Evolutionary conservation across 2,329 filamentous ascomycete species (phyloP).

Genomic region (Aureobasidium melanogenum): DNA sequence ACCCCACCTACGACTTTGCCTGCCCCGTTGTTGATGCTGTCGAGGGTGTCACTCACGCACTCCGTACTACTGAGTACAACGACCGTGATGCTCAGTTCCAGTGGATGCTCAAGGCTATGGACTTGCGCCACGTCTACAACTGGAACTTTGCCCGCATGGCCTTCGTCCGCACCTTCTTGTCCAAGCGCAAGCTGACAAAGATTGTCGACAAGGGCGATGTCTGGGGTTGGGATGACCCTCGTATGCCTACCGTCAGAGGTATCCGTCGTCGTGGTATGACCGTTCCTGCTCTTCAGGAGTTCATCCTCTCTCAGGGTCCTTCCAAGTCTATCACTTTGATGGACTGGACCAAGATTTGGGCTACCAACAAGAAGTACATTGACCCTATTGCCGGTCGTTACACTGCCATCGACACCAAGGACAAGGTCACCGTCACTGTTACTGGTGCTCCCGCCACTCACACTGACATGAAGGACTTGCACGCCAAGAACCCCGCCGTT

Average conservation of each 20-base stretch:
- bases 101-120: conserved; percentile 67
- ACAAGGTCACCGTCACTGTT: conserved; percentile 53
- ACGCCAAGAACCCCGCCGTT: conserved; percentile 78
- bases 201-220: conserved; percentile 65
- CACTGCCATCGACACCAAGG: conserved; percentile 53
- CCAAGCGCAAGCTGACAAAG: conserved; percentile 74
- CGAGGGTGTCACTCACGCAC: conserved; percentile 71
- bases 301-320: conserved; percentile 72
- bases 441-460: conserved; percentile 29
- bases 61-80: conserved; percentile 74
- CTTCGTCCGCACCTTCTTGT: conserved; percentile 69
- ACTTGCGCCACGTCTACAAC: conserved; percentile 66
- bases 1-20: conserved; percentile 76
- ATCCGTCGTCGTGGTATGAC: conserved; percentile 71
- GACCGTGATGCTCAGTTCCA: conserved; percentile 76
- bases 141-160: conserved; percentile 77
- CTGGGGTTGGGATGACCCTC: conserved; percentile 78
- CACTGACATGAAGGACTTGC: conserved; percentile 71
- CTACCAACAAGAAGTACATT: conserved; percentile 40
- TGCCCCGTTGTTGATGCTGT: conserved; percentile 69
- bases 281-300: conserved; percentile 64
- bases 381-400: conserved; percentile 36
- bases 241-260: conserved; percentile 78
- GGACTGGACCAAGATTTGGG: conserved; percentile 60
- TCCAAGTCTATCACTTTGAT: conserved; percentile 72